Evolutionary conservation across 768 basidiomycete species (phyloP).

Genomic region (Cytidiella melzeri): DNA sequence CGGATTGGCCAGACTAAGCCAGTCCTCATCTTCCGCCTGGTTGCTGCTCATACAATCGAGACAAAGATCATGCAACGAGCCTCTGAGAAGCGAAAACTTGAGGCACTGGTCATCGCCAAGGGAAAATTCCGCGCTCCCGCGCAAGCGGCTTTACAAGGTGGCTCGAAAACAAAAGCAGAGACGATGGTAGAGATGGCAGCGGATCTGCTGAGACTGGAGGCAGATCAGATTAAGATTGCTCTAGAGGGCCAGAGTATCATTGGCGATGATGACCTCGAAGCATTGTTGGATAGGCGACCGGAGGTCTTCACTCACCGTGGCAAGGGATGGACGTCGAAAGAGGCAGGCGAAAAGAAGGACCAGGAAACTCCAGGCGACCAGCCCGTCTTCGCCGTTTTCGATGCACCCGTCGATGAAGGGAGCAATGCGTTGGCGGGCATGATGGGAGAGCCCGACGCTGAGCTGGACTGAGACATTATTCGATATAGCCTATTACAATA

Average conservation of each 20-base stretch:
- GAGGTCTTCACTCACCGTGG: conserved; percentile 67
- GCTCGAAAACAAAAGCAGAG: conserved; percentile 40
- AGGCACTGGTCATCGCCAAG: conserved; percentile 93
- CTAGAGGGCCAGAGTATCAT: conserved; percentile 69
- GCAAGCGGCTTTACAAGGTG: conserved; percentile 33
- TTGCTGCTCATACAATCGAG: conserved; percentile 87
- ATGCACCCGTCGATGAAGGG: conserved; percentile 55
- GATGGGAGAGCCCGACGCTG: conserved; percentile 38
- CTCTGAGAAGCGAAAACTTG: conserved; percentile 81
- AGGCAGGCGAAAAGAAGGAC: conserved; percentile 16
- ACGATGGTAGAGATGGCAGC: conserved; percentile 79
- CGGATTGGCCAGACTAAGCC: conserved; percentile 92
- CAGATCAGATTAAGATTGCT: conserved; percentile 82
- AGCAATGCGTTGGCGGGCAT: conserved; percentile 68
- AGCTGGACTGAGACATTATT: not conserved
- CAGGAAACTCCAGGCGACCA: conserved; percentile 22
- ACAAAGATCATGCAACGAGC: conserved; percentile 88
- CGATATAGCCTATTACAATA: not conserved
- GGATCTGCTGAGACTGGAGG: conserved; percentile 70
- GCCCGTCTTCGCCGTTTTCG: conserved; percentile 74
- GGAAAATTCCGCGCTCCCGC: conserved; percentile 84
- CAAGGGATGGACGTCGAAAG: conserved; percentile 62
- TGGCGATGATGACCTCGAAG: conserved; percentile 74
- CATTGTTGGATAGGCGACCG: conserved; percentile 73
- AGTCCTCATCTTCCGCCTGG: conserved; percentile 83